Evolutionary conservation across 441 rosid genomes (phyloP), one percentile per base, ranked within the genome.

Genomic region (Gossypium schwendimanii): DNA sequence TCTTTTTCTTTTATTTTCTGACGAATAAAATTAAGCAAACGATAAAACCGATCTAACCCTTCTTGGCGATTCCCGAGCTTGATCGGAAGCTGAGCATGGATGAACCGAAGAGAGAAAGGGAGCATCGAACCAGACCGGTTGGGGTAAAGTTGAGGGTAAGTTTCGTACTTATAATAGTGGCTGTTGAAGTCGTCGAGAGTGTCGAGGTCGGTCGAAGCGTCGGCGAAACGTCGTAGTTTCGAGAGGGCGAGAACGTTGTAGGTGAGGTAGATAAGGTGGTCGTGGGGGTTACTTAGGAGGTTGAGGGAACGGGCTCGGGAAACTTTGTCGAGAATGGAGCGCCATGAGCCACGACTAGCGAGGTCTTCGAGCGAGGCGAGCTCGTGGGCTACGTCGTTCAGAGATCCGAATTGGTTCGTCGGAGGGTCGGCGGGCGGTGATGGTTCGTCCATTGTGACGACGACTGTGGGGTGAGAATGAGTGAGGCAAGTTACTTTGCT

Each of bases 51-150:
- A 78, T 92, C 98, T 36, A 88, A 73, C 0, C 97, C 95, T 54
- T 85, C 85, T 68, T 81, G 88, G 7, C 92, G 92, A 36, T 81
- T 81, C 7, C 88, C 90, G 10, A 86, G 62, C 73, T 88, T 94
- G 17, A 83, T 75, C 0, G 91, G 97, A 15, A 91, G 63, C 59
- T 90, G 71, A 33, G 94, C 91, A 45, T 88, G 81, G 33, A 94
- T 83, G 93, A 94, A 94, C 39, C 98, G 91, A 36, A 94, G 84
- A 21, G 83, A 76, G 85, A 94, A 92, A 44, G 98, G 98, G 15
- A 94, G 88, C 94, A 92, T 92, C 31, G 97, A 92, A 10, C 97
- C 97, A 2, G 75, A 75, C 45, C 89, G 86, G 73, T 80, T 80
- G 0, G 87, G 89, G 80, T 94, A 94, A 31, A 86, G 62, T 44